Evolutionary conservation across 129 eudicot species (phyloP).

Genomic region (Deinandra increscens): DNA sequence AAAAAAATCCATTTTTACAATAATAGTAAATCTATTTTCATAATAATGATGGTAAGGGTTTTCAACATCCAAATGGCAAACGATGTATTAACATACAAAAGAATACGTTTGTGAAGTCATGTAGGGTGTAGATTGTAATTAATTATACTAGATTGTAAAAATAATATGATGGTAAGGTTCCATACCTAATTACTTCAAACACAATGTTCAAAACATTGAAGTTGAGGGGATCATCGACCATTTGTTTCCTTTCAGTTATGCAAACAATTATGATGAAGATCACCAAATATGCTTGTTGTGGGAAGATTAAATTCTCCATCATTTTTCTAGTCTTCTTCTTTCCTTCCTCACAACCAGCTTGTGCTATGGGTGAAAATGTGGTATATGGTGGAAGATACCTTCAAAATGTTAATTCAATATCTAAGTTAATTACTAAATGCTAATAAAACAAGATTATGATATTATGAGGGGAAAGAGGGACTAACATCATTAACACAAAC

Average conservation of each 20-base stretch:
- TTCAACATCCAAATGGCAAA: no score
- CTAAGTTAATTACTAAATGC: neutral
- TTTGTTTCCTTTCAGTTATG: conserved; percentile 52
- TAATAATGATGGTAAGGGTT: no score
- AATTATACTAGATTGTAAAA: no score
- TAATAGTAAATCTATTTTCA: no score
- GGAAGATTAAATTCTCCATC: conserved; percentile 37
- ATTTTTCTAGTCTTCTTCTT: neutral
- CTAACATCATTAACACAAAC: conserved; percentile 56
- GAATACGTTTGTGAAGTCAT: no score
- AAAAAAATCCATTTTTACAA: no score
- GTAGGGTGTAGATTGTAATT: no score
- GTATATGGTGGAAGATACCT: conserved; percentile 88
- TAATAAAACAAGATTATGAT: neutral
- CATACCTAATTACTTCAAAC: conserved; percentile 68
- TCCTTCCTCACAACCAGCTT: conserved; percentile 18
- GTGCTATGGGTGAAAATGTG: conserved; percentile 37
- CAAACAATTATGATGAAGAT: conserved; percentile 51
- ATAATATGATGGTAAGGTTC: neutral
- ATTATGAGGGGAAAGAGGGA: conserved; percentile 8
- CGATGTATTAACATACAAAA: no score
- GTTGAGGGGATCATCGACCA: conserved; percentile 70
- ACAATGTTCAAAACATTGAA: conserved; percentile 58
- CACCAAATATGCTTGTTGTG: conserved; percentile 52
- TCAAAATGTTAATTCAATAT: neutral